These are phyloP conservation scores for Trapa bicornis DNA, from an alignment of 345 rosid genomes.

Conservation along the genomic window DNA sequence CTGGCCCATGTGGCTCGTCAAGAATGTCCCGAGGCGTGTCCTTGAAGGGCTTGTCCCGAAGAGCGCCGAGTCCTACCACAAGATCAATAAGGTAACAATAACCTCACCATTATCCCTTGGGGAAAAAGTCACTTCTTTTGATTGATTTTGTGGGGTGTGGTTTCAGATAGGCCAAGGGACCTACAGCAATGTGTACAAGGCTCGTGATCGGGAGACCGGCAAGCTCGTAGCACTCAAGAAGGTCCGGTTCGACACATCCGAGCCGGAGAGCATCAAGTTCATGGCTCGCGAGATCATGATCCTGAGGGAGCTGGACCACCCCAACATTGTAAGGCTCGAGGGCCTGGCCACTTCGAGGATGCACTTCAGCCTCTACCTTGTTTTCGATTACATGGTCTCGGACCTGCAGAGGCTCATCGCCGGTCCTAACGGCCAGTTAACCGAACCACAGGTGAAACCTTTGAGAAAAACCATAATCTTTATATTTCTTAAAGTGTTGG, in stretches of 20 bases:
- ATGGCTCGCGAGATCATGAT: conserved; percentile 63
- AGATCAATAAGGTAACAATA: conserved; percentile 40
- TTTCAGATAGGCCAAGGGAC: conserved; percentile 49
- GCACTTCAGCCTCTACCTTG: conserved; percentile 60
- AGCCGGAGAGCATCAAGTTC: conserved; percentile 68
- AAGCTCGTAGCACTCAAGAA: conserved; percentile 72
- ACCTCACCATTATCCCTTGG: neutral
- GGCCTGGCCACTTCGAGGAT: conserved; percentile 65
- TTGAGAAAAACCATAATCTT: neutral
- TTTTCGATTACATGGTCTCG: conserved; percentile 53
- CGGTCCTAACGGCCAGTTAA: conserved; percentile 32
- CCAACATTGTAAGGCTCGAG: conserved; percentile 57
- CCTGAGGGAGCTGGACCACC: conserved; percentile 55
- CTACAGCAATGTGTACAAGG: conserved; percentile 73
- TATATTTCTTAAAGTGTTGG: no score
- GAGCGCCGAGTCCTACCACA: conserved; percentile 48
- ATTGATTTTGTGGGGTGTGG: neutral
- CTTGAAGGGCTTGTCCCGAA: conserved; percentile 44
- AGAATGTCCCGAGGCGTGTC: conserved; percentile 37
- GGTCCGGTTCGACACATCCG: conserved; percentile 55
- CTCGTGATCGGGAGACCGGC: conserved; percentile 52
- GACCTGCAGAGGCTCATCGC: conserved; percentile 39
- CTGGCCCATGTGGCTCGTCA: conserved; percentile 59
- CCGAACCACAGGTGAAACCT: conserved; percentile 45
- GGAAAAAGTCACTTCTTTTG: neutral